A percentile compares a stretch with the other conserved stretches of the same genome.
Conservation (phyloP, 1,139 yeast species). For the Blastobotrys arbuscula region DNA sequence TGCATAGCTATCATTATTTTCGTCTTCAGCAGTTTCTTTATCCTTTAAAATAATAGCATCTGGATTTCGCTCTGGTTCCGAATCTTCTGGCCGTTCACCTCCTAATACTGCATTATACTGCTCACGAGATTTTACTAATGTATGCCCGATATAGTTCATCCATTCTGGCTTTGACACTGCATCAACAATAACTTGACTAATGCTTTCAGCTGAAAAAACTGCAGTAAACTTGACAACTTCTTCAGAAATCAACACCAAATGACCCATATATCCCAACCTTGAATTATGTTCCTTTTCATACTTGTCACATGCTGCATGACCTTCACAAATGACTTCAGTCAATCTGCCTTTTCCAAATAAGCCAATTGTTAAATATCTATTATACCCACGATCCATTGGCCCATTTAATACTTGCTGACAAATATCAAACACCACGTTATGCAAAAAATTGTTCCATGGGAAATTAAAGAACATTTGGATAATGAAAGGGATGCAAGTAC, state of each 20-base stretch:
- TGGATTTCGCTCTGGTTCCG: slow-evolving; percentile 37
- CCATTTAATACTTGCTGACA: slow-evolving; percentile 96
- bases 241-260: slow-evolving; percentile 88
- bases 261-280: slow-evolving; percentile 96
- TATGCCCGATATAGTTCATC: slow-evolving; percentile 80
- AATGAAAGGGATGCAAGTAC: slow-evolving; percentile 70
- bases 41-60: slow-evolving; percentile 35
- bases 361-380: slow-evolving; percentile 82
- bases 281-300: slow-evolving; percentile 56
- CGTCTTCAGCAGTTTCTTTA: slow-evolving; percentile 35
- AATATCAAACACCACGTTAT: slow-evolving; percentile 94
- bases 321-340: slow-evolving; percentile 72
- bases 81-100: slow-evolving; percentile 58
- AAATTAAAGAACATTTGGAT: slow-evolving; percentile 80
- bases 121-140: slow-evolving; percentile 82
- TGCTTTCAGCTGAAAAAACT: slow-evolving; percentile 55
- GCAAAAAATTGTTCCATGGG: slow-evolving; percentile 98
- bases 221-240: slow-evolving; percentile 94
- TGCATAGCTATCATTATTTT: slow-evolving; percentile 19
- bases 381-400: slow-evolving; percentile 88
- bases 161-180: slow-evolving; percentile 58
- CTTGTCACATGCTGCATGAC: slow-evolving; percentile 69
- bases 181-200: slow-evolving; percentile 55
- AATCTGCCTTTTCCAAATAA: slow-evolving; percentile 75
- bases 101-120: slow-evolving; percentile 95